Evolutionary conservation across 495 filamentous ascomycete genomes (phyloP), one percentile per base, ranked within the genome.

Genomic region (Penicillium macrosclerotiorum): DNA sequence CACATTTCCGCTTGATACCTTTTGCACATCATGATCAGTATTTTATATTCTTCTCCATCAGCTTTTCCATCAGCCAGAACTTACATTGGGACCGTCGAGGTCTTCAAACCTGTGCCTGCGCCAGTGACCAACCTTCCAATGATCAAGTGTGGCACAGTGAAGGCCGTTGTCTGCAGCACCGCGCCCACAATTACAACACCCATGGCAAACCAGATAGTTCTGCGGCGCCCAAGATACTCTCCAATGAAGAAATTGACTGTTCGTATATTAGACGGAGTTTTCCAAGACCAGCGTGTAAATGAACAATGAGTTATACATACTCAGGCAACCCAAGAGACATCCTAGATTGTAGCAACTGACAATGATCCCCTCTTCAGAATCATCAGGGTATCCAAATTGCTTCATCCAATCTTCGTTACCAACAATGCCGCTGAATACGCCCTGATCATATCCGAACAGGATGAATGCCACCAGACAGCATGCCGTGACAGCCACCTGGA

Each of bases 291-390:
- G n/a, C n/a, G n/a, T n/a, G n/a, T n/a, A n/a, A n/a, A n/a, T n/a
- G n/a, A n/a, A n/a, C n/a, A n/a, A n/a, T n/a, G n/a, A n/a, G n/a
- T n/a, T n/a, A n/a, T n/a, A 49, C 52, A n/a, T 32, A 50, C 45
- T 45, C 23, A 81, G 62, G 32, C 65, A 69, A n/a, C 73, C 75
- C n/a, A 60, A 29, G 16, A 71, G 59, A 49, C 72, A 76, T 3
- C 75, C 75, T 29, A 79, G 57, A 43, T 79, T 74, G 50, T 79
- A 80, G 26, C 74, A 69, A 5, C 69, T 64, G 35, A 71, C 67
- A 29, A 81, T 75, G 36, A 72, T 75, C 5, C 74, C 74, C 45
- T 68, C 65, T 14, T 72, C 51, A 7, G 57, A 65, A 24, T 68
- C 62, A 31, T 61, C 56, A 18, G 74, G 76, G 40, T 73, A 54